A percentile compares a stretch with the other conserved stretches of the same genome.
Conservation (phyloP, 805 yeast species). For the Vanderwaltozyma verrucispora region DNA sequence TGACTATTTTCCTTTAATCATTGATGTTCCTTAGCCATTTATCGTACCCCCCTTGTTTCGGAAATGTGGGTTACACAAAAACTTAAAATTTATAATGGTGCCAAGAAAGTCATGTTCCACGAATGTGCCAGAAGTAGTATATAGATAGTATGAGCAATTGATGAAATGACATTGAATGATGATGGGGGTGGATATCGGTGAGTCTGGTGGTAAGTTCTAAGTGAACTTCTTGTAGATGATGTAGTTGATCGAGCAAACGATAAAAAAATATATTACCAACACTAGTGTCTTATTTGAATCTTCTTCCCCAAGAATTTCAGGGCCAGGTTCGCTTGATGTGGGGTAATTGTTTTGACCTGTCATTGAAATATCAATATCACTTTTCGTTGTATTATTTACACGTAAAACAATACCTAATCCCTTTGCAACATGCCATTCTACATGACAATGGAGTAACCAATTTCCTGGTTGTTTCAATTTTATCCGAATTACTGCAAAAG, state of each 20-base stretch:
- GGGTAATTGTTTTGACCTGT: neutral
- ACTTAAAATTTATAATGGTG: too few relatives aligned
- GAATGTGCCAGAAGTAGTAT: too few relatives aligned
- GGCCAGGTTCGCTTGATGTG: neutral
- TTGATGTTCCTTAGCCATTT: neutral
- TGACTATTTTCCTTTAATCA: neutral
- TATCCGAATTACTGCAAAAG: slow-evolving; percentile 48
- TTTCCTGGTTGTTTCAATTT: slow-evolving; percentile 61
- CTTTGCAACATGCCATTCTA: slow-evolving; percentile 61
- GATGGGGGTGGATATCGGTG: too few relatives aligned
- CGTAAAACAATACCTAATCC: slow-evolving; percentile 43
- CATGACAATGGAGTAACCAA: slow-evolving; percentile 76
- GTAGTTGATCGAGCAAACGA: slow-evolving; percentile 13
- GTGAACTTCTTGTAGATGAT: slow-evolving; percentile 8
- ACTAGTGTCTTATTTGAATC: slow-evolving; percentile 6
- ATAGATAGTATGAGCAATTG: too few relatives aligned
- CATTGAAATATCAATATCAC: too few relatives aligned
- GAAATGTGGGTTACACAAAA: neutral
- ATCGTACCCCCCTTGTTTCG: neutral
- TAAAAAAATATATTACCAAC: slow-evolving; percentile 10
- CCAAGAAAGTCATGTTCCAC: too few relatives aligned
- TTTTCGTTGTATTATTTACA: slow-evolving; percentile 29
- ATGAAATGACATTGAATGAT: too few relatives aligned
- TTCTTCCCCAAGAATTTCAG: neutral
- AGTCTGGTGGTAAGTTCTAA: too few relatives aligned